Percentiles rank a stretch among this genome's conserved stretches.
phyloP scores from a whole-genome alignment of 1,139 yeast genomes.

The Geotrichum klebahnii region DNA sequence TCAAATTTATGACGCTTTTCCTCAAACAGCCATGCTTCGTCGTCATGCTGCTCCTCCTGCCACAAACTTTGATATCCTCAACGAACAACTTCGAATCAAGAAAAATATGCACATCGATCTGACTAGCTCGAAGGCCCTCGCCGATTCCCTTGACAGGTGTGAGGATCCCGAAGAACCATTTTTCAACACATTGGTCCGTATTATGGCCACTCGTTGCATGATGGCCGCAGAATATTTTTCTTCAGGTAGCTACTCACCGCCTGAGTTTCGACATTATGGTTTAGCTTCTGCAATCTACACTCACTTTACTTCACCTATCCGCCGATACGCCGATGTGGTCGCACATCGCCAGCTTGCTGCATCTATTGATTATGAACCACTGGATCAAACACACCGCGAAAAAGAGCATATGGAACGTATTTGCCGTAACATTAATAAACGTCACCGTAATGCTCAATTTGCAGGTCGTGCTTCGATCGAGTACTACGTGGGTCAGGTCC shows the following conservation, averaged over 20 bases:
- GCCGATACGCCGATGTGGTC: constrained; percentile 96
- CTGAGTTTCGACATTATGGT: constrained; percentile 97
- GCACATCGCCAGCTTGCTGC: constrained; percentile 97
- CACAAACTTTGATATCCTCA: constrained; percentile 81
- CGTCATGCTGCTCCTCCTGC: constrained; percentile 96
- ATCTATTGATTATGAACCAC: constrained; percentile 87
- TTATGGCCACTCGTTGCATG: constrained; percentile 98
- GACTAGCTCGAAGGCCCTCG: constrained; percentile 85
- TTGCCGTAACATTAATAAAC: constrained; percentile 82
- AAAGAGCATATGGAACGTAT: constrained; percentile 85
- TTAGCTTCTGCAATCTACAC: constrained; percentile 96
- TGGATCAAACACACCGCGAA: constrained; percentile 80
- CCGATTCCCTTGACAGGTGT: constrained; percentile 89
- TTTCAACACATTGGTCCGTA: constrained; percentile 88
- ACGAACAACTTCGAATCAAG: constrained; percentile 82
- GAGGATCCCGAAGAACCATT: constrained; percentile 78
- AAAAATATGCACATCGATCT: constrained; percentile 69
- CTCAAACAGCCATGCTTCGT: constrained; percentile 94
- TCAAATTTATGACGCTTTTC: constrained; percentile 85
- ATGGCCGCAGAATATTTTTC: constrained; percentile 98
- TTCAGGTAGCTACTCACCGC: constrained; percentile 83
- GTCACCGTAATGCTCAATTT: constrained; percentile 97
- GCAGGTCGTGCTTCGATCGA: constrained; percentile 98
- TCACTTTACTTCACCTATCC: constrained; percentile 96
- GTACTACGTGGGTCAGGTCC: constrained; percentile 95